Evolutionary conservation across 345 rosid species (phyloP), one percentile per base, ranked within the genome.

Genomic region (Combretum micranthum): DNA sequence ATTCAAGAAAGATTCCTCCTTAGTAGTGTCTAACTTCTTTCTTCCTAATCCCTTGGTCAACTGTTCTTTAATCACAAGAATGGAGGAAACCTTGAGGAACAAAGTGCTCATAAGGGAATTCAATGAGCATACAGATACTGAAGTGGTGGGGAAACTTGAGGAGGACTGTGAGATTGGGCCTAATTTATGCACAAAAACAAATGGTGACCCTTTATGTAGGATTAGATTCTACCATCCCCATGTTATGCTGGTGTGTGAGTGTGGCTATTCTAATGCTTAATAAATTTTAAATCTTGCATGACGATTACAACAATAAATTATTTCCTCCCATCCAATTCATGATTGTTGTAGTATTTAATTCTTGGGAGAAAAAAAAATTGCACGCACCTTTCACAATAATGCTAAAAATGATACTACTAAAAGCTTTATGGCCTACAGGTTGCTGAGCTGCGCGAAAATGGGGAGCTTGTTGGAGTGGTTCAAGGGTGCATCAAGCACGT

Each of bases 401-500:
- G 39, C 39, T 7, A 4, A 32, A 32, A 32, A 32, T 7, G 39
- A 25, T 25, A 25, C 26, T 5, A 32, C 6, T 32, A 32, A 32
- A 32, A 32, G 10, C 39, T 32, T 32, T 32, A 47, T 47, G 73
- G 62, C 60, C 65, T 43, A 50, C 81, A 82, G 88, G 81, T 82
- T 5, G 88, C 88, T 12, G 84, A 77, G 77, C 65, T 72, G 77
- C 65, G 48, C 0, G 75, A 63, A 58, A 77, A 57, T 63, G 72
- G 83, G 75, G 83, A 77, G 65, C 69, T 79, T 64, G 84, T 82
- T 48, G 88, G 88, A 43, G 77, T 79, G 17, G 76, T 82, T 20
- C 64, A 75, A 67, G 84, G 88, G 42, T 82, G 88, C 79, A 77
- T 82, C 67, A 82, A 82, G 74, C 26, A 51, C 69, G 79, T 74